These are phyloP conservation scores for Chytriomyces hyalinus DNA, from an alignment of 192 early-diverging fungal species.

Conservation along the genomic window DNA sequence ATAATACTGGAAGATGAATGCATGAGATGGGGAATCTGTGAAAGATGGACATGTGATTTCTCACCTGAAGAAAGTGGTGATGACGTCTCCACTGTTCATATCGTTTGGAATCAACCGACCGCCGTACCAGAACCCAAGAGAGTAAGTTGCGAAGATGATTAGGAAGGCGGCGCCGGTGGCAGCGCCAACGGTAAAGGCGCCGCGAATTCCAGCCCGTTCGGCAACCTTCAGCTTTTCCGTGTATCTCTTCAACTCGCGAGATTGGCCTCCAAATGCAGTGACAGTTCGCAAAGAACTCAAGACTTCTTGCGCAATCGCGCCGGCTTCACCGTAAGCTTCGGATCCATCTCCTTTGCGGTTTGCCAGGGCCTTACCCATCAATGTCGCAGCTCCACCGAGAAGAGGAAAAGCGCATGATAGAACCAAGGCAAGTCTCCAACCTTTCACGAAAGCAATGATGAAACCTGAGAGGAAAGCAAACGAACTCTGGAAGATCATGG, in stretches of 20 bases:
- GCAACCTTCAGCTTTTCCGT: slow-evolving; percentile 65
- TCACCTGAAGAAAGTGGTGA: slow-evolving; percentile 50
- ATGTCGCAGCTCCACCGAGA: slow-evolving; percentile 56
- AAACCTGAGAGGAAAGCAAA: slow-evolving; percentile 54
- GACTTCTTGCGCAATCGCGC: slow-evolving; percentile 84
- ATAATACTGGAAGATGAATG: slow-evolving; percentile 39
- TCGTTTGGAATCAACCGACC: slow-evolving; percentile 57
- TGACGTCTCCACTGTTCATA: slow-evolving; percentile 54
- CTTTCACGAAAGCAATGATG: slow-evolving; percentile 57
- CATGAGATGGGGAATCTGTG: neutral
- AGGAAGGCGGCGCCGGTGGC: slow-evolving; percentile 79
- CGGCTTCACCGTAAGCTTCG: slow-evolving; percentile 78
- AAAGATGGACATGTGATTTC: neutral
- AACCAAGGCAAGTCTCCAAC: slow-evolving; percentile 85
- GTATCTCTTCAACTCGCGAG: slow-evolving; percentile 72
- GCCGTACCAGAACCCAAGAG: slow-evolving; percentile 88
- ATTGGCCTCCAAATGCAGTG: slow-evolving; percentile 79
- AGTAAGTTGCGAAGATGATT: slow-evolving; percentile 76
- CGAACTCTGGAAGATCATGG: slow-evolving; percentile 43
- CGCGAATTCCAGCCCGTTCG: slow-evolving; percentile 65
- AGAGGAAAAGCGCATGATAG: slow-evolving; percentile 78
- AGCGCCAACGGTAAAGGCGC: slow-evolving; percentile 60
- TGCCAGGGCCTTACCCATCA: slow-evolving; percentile 61
- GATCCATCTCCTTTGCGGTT: slow-evolving; percentile 34
- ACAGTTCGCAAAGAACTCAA: slow-evolving; percentile 87